Evolutionary conservation across 2,329 filamentous ascomycete genomes (phyloP).

Genomic region (Pleoardoris graminearum): DNA sequence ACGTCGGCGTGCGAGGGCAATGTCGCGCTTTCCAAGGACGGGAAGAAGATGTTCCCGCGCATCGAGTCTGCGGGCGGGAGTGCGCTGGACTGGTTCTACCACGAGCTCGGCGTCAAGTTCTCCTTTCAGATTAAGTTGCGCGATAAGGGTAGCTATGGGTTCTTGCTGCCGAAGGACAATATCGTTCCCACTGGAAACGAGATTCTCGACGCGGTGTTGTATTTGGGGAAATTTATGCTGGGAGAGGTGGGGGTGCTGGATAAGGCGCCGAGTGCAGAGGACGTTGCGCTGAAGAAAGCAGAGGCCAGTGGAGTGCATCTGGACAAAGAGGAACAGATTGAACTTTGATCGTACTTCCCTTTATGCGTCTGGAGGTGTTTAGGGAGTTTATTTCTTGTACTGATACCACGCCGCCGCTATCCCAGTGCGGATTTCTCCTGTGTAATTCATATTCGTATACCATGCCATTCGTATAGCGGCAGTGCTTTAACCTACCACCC

Average conservation of each 20-base stretch:
- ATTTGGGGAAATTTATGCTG: constrained; percentile 78
- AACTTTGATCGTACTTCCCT: background rate
- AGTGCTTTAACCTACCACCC: no score
- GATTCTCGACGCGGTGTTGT: constrained; percentile 78
- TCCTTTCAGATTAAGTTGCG: constrained; percentile 93
- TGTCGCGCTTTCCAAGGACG: constrained; percentile 49
- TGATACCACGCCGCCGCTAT: constrained; percentile 7
- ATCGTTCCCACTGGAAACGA: constrained; percentile 91
- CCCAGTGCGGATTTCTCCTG: no score
- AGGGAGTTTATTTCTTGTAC: background rate
- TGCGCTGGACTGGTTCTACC: constrained; percentile 93
- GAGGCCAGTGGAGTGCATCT: no score
- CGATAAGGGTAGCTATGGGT: constrained; percentile 93
- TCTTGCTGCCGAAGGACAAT: constrained; percentile 81
- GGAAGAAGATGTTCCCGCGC: constrained; percentile 51
- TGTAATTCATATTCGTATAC: no score
- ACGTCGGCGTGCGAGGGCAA: constrained; percentile 86
- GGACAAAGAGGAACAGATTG: constrained; percentile 1
- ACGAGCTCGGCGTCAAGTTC: constrained; percentile 78
- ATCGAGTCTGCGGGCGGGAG: constrained; percentile 81
- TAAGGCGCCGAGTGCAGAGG: constrained; percentile 5
- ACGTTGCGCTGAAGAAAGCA: background rate
- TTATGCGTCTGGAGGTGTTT: background rate
- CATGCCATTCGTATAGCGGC: no score
- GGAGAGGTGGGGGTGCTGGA: constrained; percentile 44